A percentile compares a stretch with the other conserved stretches of the same genome.
Evolutionary conservation across 179 eudicot genomes (phyloP).

Genomic region (Amaranthus tricolor): DNA sequence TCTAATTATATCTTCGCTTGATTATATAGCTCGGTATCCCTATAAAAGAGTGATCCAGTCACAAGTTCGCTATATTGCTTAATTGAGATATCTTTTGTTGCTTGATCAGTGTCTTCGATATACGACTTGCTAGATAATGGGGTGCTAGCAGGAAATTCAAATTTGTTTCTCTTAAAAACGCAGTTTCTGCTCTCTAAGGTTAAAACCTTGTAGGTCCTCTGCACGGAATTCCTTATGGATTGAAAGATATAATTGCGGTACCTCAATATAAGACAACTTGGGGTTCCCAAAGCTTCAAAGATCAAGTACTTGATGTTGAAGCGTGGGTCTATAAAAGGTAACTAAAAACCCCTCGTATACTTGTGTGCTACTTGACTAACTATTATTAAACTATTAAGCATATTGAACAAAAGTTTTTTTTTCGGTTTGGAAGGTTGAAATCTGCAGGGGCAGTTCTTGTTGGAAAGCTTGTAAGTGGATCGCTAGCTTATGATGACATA

Average conservation of each 20-base stretch:
- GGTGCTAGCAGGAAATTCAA: background rate
- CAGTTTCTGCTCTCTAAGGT: background rate
- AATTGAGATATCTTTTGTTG: background rate
- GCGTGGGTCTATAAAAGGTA: slow-evolving; percentile 98
- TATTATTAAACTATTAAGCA: background rate
- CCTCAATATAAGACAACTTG: slow-evolving; percentile 85
- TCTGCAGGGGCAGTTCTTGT: slow-evolving; percentile 90
- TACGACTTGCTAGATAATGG: background rate
- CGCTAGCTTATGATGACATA: slow-evolving; percentile 87
- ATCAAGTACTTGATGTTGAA: slow-evolving; percentile 79
- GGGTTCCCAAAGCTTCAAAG: slow-evolving; percentile 73
- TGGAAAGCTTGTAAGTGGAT: slow-evolving; percentile 82
- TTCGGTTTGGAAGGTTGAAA: slow-evolving; percentile 52
- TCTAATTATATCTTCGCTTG: background rate
- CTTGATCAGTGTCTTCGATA: background rate
- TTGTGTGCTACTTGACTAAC: background rate
- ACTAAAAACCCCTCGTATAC: background rate
- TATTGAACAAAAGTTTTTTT: background rate
- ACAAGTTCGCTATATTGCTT: background rate
- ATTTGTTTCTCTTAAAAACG: background rate
- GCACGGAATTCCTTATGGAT: slow-evolving; percentile 90
- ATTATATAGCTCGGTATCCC: background rate
- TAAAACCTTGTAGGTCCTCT: slow-evolving; percentile 58
- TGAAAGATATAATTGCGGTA: slow-evolving; percentile 85
- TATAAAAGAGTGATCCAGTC: background rate